Conservation (phyloP, 108 stramenopile genomes). For the Heterococcus sp. region DNA sequence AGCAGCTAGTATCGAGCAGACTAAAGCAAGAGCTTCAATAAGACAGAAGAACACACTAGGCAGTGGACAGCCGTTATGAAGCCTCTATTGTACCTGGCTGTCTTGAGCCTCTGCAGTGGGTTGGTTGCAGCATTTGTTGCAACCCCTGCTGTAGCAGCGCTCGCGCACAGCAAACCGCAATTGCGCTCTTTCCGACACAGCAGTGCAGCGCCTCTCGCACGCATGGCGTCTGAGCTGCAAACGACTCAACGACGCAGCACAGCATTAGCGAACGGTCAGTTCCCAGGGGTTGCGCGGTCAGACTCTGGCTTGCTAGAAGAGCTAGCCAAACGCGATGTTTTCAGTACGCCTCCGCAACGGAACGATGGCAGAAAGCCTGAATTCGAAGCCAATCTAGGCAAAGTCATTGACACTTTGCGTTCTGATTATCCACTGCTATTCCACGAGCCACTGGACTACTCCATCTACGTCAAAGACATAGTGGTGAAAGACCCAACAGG, state of each 20-base stretch:
- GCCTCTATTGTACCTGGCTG: too few relatives aligned
- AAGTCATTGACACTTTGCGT: slow-evolving; percentile 34
- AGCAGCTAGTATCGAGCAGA: too few relatives aligned
- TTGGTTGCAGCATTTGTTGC: too few relatives aligned
- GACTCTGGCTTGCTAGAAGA: not conserved
- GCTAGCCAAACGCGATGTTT: not conserved
- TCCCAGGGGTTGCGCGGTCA: not conserved
- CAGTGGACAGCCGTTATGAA: too few relatives aligned
- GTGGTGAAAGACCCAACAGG: slow-evolving; percentile 1
- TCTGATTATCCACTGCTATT: slow-evolving; percentile 27
- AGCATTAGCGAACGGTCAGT: not conserved
- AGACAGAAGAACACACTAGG: too few relatives aligned
- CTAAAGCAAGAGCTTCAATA: too few relatives aligned
- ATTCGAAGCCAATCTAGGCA: slow-evolving; percentile 38
- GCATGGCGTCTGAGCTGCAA: too few relatives aligned
- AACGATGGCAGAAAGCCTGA: slow-evolving; percentile 32
- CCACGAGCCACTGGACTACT: slow-evolving; percentile 17
- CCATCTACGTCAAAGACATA: slow-evolving; percentile 36
- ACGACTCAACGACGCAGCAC: not conserved
- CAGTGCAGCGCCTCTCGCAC: too few relatives aligned
- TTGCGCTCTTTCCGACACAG: too few relatives aligned
- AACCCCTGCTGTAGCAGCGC: too few relatives aligned
- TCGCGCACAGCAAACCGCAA: too few relatives aligned
- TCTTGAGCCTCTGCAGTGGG: too few relatives aligned
- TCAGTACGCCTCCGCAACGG: not conserved